Evolutionary conservation across 495 filamentous ascomycete species (phyloP).

Genomic region (Neurospora sp.): DNA sequence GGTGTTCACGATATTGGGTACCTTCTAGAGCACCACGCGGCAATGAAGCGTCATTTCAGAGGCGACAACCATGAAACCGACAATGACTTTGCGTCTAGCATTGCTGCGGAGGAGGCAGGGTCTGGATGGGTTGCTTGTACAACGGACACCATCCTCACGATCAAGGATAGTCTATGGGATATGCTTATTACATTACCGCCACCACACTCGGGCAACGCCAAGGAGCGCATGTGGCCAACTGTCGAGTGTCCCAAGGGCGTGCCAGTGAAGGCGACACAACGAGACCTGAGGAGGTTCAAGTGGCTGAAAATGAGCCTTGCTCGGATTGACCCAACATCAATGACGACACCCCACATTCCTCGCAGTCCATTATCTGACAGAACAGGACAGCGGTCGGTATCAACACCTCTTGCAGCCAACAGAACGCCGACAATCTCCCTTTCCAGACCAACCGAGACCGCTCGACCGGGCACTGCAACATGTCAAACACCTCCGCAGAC

Average conservation of each 20-base stretch:
- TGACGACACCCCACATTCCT: slow-evolving; percentile 12
- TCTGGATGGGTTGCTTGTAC: slow-evolving; percentile 87
- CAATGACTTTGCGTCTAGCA: slow-evolving; percentile 2
- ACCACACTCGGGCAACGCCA: slow-evolving; percentile 38
- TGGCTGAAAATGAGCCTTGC: slow-evolving; percentile 59
- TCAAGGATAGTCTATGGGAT: slow-evolving; percentile 81
- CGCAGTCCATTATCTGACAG: slow-evolving; percentile 3
- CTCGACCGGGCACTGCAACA: slow-evolving; percentile 18
- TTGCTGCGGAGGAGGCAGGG: slow-evolving; percentile 35
- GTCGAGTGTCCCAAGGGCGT: slow-evolving; percentile 53
- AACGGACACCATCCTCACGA: slow-evolving; percentile 80
- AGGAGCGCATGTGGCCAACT: slow-evolving; percentile 61
- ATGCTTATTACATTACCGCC: slow-evolving; percentile 73
- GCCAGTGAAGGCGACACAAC: slow-evolving; percentile 76
- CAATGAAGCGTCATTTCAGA: slow-evolving; percentile 19
- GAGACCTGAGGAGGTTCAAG: slow-evolving; percentile 72
- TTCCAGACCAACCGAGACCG: slow-evolving; percentile 10
- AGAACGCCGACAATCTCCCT: slow-evolving; percentile 15
- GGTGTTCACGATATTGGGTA: slow-evolving; percentile 88
- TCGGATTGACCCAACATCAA: slow-evolving; percentile 30
- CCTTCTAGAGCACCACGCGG: slow-evolving; percentile 45
- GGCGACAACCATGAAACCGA: slow-evolving; percentile 10
- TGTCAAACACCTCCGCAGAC: slow-evolving; percentile 1
- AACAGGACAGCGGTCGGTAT: neutral
- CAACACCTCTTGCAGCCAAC: neutral